Evolutionary conservation across 2,329 filamentous ascomycete genomes (phyloP).

Genomic region (Coleophoma eucalyptorum): DNA sequence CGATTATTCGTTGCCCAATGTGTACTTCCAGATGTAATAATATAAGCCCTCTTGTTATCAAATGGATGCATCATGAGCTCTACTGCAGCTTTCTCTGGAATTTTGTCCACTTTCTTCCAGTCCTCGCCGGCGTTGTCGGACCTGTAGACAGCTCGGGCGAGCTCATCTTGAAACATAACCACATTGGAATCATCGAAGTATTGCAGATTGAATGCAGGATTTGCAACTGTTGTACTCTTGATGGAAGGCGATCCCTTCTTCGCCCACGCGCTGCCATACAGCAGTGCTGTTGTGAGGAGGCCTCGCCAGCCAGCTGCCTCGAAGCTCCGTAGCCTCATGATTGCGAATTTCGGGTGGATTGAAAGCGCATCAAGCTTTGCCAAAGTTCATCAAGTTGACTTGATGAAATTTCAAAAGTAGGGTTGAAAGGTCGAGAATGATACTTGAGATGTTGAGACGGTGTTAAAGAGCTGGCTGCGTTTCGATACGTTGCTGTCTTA

Average conservation of each 20-base stretch:
- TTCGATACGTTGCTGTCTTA: no score
- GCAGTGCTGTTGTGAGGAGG: slow-evolving; percentile 22
- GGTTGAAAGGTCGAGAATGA: background rate
- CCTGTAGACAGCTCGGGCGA: slow-evolving; percentile 64
- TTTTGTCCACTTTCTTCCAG: slow-evolving; percentile 65
- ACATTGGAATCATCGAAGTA: slow-evolving; percentile 91
- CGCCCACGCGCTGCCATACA: slow-evolving; percentile 18
- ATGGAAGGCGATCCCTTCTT: slow-evolving; percentile 54
- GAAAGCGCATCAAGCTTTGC: slow-evolving; percentile 25
- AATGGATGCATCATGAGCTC: slow-evolving; percentile 73
- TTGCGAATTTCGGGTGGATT: slow-evolving; percentile 15
- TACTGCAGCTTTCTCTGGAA: slow-evolving; percentile 59
- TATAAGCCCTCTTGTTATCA: slow-evolving; percentile 75
- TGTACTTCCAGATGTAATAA: slow-evolving; percentile 62
- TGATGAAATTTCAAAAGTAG: slow-evolving; percentile 1
- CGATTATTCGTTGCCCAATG: slow-evolving; percentile 85
- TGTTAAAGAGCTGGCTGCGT: no score
- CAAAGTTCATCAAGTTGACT: slow-evolving; percentile 15
- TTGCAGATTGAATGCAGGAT: slow-evolving; percentile 62
- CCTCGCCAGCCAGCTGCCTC: slow-evolving; percentile 21
- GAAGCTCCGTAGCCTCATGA: slow-evolving; percentile 26
- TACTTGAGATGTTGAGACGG: no score
- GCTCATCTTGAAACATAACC: slow-evolving; percentile 68
- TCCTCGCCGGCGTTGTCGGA: slow-evolving; percentile 76
- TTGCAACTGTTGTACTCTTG: slow-evolving; percentile 58